These are phyloP conservation scores for Calonectria crousiana DNA, from an alignment of 2,329 filamentous ascomycete genomes.

Conservation along the genomic window DNA sequence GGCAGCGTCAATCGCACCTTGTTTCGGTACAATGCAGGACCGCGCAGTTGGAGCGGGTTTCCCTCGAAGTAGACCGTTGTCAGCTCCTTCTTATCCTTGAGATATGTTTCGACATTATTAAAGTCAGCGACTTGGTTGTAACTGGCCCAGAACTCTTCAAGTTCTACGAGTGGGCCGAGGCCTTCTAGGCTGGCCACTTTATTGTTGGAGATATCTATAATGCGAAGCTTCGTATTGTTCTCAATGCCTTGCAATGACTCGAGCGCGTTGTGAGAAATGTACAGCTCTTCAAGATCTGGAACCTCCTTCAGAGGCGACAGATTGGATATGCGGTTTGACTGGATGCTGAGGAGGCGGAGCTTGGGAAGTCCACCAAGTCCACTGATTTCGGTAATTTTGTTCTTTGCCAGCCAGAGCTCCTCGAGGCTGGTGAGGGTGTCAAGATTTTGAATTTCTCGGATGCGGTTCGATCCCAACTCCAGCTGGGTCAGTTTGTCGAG, in stretches of 20 bases:
- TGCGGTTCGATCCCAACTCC: constrained; percentile 92
- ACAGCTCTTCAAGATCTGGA: constrained; percentile 87
- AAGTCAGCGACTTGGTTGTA: constrained; percentile 88
- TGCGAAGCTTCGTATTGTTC: constrained; percentile 73
- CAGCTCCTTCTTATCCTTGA: constrained; percentile 83
- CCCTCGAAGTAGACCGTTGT: constrained; percentile 97
- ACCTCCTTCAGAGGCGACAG: constrained; percentile 82
- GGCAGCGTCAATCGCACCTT: constrained; percentile 91
- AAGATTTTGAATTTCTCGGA: constrained; percentile 89
- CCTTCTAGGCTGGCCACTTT: constrained; percentile 81
- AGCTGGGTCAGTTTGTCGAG: constrained; percentile 82
- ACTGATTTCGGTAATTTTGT: constrained; percentile 89
- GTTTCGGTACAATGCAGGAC: constrained; percentile 90
- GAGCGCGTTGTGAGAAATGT: constrained; percentile 95
- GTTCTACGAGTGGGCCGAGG: constrained; percentile 73
- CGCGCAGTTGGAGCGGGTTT: constrained; percentile 85
- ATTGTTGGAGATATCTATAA: constrained; percentile 93
- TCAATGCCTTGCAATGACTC: constrained; percentile 81
- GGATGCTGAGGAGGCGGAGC: constrained; percentile 90
- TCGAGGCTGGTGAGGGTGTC: constrained; percentile 83
- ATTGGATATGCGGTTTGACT: constrained; percentile 90
- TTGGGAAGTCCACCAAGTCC: constrained; percentile 81
- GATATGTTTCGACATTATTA: constrained; percentile 80
- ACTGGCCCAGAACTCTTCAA: constrained; percentile 96
- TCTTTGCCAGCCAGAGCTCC: constrained; percentile 94